Evolutionary conservation across 2,329 filamentous ascomycete genomes (phyloP).

Genomic region (Microsporum audouinii): DNA sequence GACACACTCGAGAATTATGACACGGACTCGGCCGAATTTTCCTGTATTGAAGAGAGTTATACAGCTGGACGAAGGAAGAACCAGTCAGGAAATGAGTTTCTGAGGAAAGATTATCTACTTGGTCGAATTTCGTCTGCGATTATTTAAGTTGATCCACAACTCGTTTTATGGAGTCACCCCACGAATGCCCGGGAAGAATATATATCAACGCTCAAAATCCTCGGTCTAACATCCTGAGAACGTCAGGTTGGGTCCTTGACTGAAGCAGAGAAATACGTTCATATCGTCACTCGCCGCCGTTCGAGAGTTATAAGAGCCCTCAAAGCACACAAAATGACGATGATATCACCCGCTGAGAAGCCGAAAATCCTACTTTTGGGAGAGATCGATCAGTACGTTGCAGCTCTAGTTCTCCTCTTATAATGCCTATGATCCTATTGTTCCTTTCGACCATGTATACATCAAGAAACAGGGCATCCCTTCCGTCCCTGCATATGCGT

Average conservation of each 20-base stretch:
- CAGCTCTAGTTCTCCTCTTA: background rate
- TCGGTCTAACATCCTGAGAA: background rate
- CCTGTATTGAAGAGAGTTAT: background rate
- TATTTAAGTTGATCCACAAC: conserved; percentile 4
- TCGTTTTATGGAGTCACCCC: background rate
- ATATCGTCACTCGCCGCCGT: background rate
- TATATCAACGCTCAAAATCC: background rate
- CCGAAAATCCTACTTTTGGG: conserved; percentile 54
- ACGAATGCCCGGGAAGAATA: background rate
- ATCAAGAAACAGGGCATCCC: background rate
- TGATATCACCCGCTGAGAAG: conserved; percentile 25
- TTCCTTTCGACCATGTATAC: background rate
- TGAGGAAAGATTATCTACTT: background rate
- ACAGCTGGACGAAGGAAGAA: background rate
- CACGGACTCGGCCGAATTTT: background rate
- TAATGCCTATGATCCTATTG: background rate
- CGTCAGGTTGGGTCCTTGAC: background rate
- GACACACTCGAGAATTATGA: background rate
- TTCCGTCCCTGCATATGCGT: background rate
- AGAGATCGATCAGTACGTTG: conserved; percentile 50
- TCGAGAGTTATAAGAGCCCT: background rate
- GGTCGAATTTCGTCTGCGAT: background rate
- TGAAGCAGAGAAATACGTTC: background rate
- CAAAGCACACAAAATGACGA: background rate
- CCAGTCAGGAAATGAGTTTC: conserved; percentile 2